Percentiles rank a stretch among this genome's conserved stretches.
Conservation (phyloP, 2,329 filamentous ascomycete genomes). For the Aspergillus tubingensis region DNA sequence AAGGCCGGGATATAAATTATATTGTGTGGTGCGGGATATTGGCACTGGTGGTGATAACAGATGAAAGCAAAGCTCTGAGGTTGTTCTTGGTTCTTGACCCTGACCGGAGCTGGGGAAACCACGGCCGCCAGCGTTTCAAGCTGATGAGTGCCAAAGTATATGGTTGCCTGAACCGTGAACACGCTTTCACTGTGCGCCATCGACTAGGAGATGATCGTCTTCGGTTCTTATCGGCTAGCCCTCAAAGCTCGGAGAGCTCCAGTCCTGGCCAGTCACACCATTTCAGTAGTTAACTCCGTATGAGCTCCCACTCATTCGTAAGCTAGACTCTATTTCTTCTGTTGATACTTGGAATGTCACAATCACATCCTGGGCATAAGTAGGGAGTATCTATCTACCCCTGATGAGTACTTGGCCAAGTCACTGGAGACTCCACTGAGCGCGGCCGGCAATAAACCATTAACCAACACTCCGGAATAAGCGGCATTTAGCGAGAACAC, state of each 20-base stretch:
- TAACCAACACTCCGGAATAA: background rate
- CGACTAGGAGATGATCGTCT: constrained; percentile 1
- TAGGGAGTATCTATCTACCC: background rate
- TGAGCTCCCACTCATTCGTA: background rate
- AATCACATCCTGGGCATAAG: too few species aligned
- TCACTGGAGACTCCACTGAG: background rate
- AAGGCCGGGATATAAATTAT: background rate
- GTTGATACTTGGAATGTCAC: too few species aligned
- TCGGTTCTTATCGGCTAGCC: background rate
- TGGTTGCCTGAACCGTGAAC: constrained; percentile 8
- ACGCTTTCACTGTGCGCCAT: background rate
- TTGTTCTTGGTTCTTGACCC: background rate
- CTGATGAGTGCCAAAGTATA: background rate
- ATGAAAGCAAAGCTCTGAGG: background rate
- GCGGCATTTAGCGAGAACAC: constrained; percentile 1
- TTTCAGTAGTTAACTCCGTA: background rate
- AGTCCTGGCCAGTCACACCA: background rate
- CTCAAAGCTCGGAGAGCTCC: background rate
- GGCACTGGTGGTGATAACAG: background rate
- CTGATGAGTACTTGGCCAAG: background rate
- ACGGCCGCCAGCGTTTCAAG: constrained; percentile 10
- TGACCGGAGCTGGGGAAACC: constrained; percentile 2
- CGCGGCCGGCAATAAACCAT: background rate
- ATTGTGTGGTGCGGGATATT: background rate
- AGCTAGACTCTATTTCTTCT: too few species aligned